Evolutionary conservation across 139 green algal species (phyloP).

Genomic region (Tetraselmis striata): DNA sequence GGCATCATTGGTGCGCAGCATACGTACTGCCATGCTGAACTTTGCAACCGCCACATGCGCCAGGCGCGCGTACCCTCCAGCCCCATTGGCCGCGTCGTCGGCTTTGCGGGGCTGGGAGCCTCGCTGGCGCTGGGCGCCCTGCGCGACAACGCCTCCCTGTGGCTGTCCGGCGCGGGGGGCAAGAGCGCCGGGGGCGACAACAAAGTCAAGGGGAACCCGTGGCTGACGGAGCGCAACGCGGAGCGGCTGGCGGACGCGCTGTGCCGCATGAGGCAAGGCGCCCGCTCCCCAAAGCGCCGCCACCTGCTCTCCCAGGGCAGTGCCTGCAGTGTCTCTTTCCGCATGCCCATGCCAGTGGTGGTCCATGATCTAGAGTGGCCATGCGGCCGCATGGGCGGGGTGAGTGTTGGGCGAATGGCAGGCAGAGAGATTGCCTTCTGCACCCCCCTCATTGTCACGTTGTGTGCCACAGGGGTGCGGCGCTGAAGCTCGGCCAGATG

Average conservation of each 20-base stretch:
- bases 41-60: too few species aligned
- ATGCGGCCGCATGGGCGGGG: not conserved
- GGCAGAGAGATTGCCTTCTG: too few species aligned
- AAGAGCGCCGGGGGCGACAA: not conserved
- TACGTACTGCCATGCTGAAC: too few species aligned
- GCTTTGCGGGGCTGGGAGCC: constrained; percentile 76
- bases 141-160: constrained; percentile 30
- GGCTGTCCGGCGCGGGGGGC: not conserved
- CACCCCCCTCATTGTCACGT: not conserved
- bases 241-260: constrained; percentile 83
- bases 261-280: constrained; percentile 83
- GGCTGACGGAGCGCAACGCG: constrained; percentile 74
- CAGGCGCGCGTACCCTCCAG: constrained; percentile 64
- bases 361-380: not conserved
- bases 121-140: constrained; percentile 63
- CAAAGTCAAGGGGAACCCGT: not conserved
- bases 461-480: constrained; percentile 48
- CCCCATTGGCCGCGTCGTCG: constrained; percentile 58
- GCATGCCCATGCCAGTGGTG: too few species aligned
- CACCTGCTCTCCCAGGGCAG: too few species aligned
- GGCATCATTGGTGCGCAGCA: too few species aligned
- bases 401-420: too few species aligned
- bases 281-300: too few species aligned
- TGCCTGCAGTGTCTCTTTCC: too few species aligned
- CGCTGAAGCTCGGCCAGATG: constrained; percentile 96